phyloP scores from a whole-genome alignment of 2,329 filamentous ascomycete species.

The Ceratocystis lukuohia region DNA sequence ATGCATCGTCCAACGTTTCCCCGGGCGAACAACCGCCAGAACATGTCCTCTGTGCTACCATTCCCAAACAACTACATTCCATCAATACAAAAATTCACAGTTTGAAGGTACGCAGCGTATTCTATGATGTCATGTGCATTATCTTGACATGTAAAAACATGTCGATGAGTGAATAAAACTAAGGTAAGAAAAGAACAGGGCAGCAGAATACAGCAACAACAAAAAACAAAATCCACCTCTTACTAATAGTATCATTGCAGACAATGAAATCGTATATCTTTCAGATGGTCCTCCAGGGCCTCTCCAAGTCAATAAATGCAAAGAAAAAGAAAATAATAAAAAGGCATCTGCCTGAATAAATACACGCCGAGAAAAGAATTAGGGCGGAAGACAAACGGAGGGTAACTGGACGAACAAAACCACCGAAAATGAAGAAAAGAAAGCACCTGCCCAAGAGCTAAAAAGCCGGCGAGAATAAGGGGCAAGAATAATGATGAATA shows the following conservation, averaged over 20 bases:
- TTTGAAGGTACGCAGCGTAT: not conserved
- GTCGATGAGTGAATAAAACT: constrained; percentile 12
- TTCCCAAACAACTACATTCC: not conserved
- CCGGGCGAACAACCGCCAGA: not conserved
- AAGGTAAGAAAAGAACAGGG: not conserved
- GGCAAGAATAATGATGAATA: constrained; percentile 9
- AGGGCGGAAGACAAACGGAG: not conserved
- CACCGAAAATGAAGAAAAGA: not conserved
- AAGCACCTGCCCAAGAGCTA: constrained; percentile 2
- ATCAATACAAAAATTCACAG: not conserved
- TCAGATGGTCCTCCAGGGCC: constrained; percentile 14
- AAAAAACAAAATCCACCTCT: constrained; percentile 13
- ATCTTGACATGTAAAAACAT: constrained; percentile 19
- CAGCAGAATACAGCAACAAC: constrained; percentile 5
- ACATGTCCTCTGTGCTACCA: not conserved
- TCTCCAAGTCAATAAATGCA: constrained; percentile 2
- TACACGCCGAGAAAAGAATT: not conserved
- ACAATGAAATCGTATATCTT: constrained; percentile 20
- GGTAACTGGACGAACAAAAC: not conserved
- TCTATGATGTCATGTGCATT: constrained; percentile 16
- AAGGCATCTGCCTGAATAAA: not conserved
- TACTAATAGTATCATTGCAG: constrained; percentile 13
- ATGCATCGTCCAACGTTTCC: not conserved
- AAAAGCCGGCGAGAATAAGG: constrained; percentile 4
- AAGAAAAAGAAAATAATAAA: not conserved